Base-by-base conservation (phyloP, 2,329 filamentous ascomycete species). In the Dothistroma septosporum region DNA sequence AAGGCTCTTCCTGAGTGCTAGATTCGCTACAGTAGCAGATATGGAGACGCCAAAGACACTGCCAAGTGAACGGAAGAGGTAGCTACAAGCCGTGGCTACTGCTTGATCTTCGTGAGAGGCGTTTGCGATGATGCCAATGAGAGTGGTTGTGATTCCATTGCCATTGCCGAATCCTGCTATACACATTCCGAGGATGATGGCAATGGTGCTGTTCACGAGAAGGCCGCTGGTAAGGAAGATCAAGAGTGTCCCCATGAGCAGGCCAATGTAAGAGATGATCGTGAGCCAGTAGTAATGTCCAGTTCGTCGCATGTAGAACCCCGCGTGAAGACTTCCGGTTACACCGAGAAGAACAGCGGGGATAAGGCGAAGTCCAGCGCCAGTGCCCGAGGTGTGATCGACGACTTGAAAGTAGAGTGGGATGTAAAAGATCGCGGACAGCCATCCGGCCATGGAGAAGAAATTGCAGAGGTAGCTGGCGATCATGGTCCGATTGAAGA, bases 361-460 rank as follows among this genome's bases (percentile, higher is more conserved):
- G 33, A 93, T 77, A 19, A 93, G 80, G 35, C 86, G 77, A 0
- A 88, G 61, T 0, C 89, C 89, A 4, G 88, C 84, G 57, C 79
- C 73, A 0, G 87, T 86, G 0, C 90, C 87, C 4, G 81, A 82
- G 24, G 86, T 76, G 5, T 84, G 85, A 54, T 87, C 79, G 0
- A 88, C 86, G 5, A 87, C 89, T 74, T 93, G 90, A 75, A 89
- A 90, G 75, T 88, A 91, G 1, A 93, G 78, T 1, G 90, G 88
- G n/a, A 90, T 77, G 75, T 90, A 90, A 77, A 91, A 93, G 4
- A 89, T 65, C 0, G 82, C 76, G 0, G 83, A 82, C 52, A 86
- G 73, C 77, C 79, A 83, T 14, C 83, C 86, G 0, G 80, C 84
- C 57, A 88, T 83, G 55, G 83, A 80, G 73, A 90, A 91, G 76